A percentile compares a stretch with the other conserved stretches of the same genome.
Evolutionary conservation across 495 filamentous ascomycete genomes (phyloP).

Genomic region (Penicillium pulvis): DNA sequence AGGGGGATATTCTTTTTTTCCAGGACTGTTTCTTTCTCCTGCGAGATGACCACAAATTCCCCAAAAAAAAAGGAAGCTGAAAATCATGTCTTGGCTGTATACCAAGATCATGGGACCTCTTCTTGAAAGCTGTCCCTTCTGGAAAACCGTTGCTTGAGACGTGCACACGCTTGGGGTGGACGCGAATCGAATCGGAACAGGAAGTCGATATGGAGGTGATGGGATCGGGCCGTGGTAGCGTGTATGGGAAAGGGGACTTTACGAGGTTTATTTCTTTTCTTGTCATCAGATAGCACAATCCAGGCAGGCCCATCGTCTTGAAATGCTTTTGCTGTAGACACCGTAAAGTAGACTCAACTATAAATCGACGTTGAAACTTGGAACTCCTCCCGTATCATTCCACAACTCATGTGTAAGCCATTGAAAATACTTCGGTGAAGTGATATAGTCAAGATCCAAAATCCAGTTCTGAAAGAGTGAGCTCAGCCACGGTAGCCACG

Average conservation of each 20-base stretch:
- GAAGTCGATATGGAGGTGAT: slow-evolving; percentile 1
- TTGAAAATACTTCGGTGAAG: too few species aligned
- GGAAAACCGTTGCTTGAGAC: not conserved
- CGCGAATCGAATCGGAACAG: not conserved
- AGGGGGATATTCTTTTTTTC: slow-evolving; percentile 6
- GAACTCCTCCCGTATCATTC: not conserved
- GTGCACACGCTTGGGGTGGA: not conserved
- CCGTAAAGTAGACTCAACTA: not conserved
- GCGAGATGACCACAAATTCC: slow-evolving; percentile 21
- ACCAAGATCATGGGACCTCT: not conserved
- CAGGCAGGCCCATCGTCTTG: slow-evolving; percentile 11
- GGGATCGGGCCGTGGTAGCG: not conserved
- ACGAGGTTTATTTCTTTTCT: slow-evolving; percentile 10
- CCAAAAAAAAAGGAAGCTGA: slow-evolving; percentile 7
- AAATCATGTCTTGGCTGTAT: not conserved
- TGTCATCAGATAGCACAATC: slow-evolving; percentile 15
- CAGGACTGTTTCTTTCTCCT: slow-evolving; percentile 2
- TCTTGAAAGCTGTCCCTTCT: not conserved
- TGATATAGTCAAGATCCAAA: too few species aligned
- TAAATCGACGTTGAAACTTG: not conserved
- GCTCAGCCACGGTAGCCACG: too few species aligned
- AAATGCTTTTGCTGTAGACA: slow-evolving; percentile 6
- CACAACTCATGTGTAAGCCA: not conserved
- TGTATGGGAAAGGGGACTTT: slow-evolving; percentile 7
- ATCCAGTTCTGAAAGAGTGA: too few species aligned